Evolutionary conservation across 2,329 filamentous ascomycete genomes (phyloP).

Genomic region (Aureobasidium sp.): DNA sequence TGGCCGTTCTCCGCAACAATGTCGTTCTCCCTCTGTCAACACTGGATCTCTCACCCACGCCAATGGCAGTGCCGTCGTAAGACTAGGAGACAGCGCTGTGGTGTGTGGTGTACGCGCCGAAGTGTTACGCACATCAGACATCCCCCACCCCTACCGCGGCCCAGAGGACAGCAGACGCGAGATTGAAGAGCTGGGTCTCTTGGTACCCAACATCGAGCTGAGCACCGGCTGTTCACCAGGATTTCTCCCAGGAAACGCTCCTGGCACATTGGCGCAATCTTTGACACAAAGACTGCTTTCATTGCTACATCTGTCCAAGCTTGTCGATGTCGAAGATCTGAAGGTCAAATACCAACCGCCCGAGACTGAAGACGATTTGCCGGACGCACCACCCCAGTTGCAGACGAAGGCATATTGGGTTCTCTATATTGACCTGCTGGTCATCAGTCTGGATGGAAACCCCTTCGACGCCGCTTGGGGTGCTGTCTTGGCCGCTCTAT

Average conservation of each 20-base stretch:
- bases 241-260: conserved; percentile 76
- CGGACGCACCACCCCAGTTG: conserved; percentile 27
- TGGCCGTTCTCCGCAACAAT: conserved; percentile 62
- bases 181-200: conserved; percentile 51
- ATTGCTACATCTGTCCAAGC: conserved; percentile 60
- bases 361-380: conserved; percentile 40
- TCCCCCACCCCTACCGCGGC: conserved; percentile 50
- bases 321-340: conserved; percentile 61
- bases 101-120: conserved; percentile 89
- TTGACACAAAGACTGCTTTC: conserved; percentile 72
- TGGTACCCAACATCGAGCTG: conserved; percentile 91
- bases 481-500: conserved; percentile 70
- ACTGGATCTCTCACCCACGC: conserved; percentile 78
- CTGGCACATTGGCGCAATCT: conserved; percentile 70
- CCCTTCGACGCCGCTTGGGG: conserved; percentile 88
- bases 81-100: conserved; percentile 84
- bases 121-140: conserved; percentile 65
- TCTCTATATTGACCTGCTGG: conserved; percentile 90
- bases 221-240: conserved; percentile 82
- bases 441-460: conserved; percentile 87
- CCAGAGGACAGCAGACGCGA: conserved; percentile 23
- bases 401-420: conserved; percentile 84
- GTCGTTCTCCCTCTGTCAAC: conserved; percentile 68
- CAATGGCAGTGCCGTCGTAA: conserved; percentile 81
- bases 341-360: conserved; percentile 50